Percentiles rank a stretch among this genome's conserved stretches.
phyloP scores from a whole-genome alignment of 495 filamentous ascomycete species.

The Talaromyces liani region DNA sequence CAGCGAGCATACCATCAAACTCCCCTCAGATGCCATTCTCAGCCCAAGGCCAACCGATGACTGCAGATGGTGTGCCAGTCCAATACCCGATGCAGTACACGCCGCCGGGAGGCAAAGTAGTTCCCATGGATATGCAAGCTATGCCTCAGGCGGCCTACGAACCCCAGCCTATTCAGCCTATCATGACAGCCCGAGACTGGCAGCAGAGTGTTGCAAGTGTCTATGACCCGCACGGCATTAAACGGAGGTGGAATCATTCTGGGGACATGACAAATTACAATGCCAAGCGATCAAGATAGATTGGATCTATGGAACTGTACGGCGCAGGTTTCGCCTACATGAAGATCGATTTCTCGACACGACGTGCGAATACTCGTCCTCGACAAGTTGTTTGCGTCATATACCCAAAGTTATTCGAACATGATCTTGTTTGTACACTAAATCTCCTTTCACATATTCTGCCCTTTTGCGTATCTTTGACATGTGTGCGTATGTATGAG shows the following conservation, averaged over 20 bases:
- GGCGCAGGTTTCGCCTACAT: slow-evolving; percentile 5
- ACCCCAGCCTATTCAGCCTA: slow-evolving; percentile 46
- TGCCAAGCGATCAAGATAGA: slow-evolving; percentile 31
- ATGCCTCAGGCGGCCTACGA: slow-evolving; percentile 49
- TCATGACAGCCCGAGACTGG: slow-evolving; percentile 92
- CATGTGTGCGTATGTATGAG: slow-evolving; percentile 3
- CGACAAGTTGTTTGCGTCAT: background rate
- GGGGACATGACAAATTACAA: slow-evolving; percentile 26
- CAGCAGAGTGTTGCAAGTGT: slow-evolving; percentile 89
- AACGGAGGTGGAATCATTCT: slow-evolving; percentile 60
- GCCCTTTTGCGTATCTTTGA: background rate
- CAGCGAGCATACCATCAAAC: slow-evolving; percentile 38
- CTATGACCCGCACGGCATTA: slow-evolving; percentile 67
- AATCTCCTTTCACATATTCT: background rate
- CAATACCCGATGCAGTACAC: slow-evolving; percentile 36
- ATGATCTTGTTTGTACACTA: slow-evolving; percentile 4
- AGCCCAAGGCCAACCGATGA: slow-evolving; percentile 21
- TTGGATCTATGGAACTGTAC: background rate
- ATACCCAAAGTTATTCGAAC: background rate
- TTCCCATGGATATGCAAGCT: slow-evolving; percentile 35
- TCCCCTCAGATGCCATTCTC: slow-evolving; percentile 38
- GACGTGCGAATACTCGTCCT: background rate
- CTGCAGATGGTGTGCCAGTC: slow-evolving; percentile 20
- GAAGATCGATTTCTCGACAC: background rate
- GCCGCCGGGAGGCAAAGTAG: slow-evolving; percentile 21